Base-by-base conservation (phyloP, 2,329 filamentous ascomycete genomes). In the Xylaria sp. region DNA sequence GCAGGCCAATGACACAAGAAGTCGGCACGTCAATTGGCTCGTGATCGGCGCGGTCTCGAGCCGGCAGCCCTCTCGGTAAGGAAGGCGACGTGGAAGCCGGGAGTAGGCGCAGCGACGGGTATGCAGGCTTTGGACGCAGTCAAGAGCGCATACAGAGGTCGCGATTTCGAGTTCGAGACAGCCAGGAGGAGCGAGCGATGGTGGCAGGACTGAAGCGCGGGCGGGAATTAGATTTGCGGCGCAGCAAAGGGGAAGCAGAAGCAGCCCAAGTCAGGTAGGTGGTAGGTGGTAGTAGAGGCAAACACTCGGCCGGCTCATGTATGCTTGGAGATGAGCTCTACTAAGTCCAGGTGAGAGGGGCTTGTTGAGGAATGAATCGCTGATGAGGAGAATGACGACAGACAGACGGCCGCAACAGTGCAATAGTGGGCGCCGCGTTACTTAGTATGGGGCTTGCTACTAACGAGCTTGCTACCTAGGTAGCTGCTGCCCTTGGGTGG, bases 311-410 rank as follows among this genome's bases (percentile, higher is more conserved):
- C 15, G 18, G 54, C 34, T 48, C 37, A 56, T 61, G 63, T 52
- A 52, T 55, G 51, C 44, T 63, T 20, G 13, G 50, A 61, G 60
- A 28, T 54, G 44, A 25, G 34, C 34, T 34, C 55, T 57, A 5
- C 28, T 28, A 3, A 25, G 15, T 46, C 41, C 2, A 34, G 23
- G 23, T 41, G 44, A 23, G 55, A 70, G 51, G 66, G 65, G 57
- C 44, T 56, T 41, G 52, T 61, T 50, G 31, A 55, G 44, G 57
- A 66, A 54, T 51, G 62, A 60, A 54, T 66, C 56, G 50, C 51
- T 51, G 63, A 70, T 50, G 64, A 69, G 67, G 65, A 67, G 50
- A 63, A 70, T 67, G 62, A 70, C 67, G 70, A 71, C 69, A 71
- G 66, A 63, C 23, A 57, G 65, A 69, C 58, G 63, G 52, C 55